Evolutionary conservation across 2,329 filamentous ascomycete species (phyloP), one percentile per base, ranked within the genome.

Genomic region (Westerdykella sp.): DNA sequence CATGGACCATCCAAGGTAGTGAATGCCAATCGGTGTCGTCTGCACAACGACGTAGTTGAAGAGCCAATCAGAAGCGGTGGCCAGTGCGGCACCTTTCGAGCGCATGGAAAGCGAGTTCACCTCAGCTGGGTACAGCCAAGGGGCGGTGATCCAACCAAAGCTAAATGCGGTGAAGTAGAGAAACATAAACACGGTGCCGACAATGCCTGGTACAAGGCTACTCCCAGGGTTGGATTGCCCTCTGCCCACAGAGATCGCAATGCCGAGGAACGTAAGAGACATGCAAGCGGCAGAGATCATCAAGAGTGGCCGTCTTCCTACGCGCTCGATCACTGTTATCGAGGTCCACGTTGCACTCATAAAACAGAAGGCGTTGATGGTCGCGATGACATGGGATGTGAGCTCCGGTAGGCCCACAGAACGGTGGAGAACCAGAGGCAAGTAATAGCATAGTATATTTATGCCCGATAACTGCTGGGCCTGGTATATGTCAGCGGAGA

Each of bases 11-110:
- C 56, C 55, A 34, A 67, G 61, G 18, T 51, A 57, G 2, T 46
- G 39, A 28, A 71, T 65, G 45, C 60, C 58, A 28, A 70, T 53
- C 1, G 68, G 68, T 2, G 64, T 68, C 18, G 68, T 64, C 55
- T 49, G 31, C 5, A 45, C 43, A 35, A 49, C 42, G 4, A 46
- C 23, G 18, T 39, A 49, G 31, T 43, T 42, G 35, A 35, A 42
- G 31, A 47, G 28, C 47, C 40, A 49, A 25, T 47, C 35, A 25
- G 39, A 39, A 11, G 43, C 47, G 12, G 44, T 47, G 6, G 47
- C 43, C 5, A 45, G 35, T 9, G 47, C 44, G 13, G 45, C 44
- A 9, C 45, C 45, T 39, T 45, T 46, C 9, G 44, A 36, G 4
- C 47, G 39, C 47, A 46, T 44, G 16, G 31, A 16, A n/a, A 46